Evolutionary conservation across 192 early-diverging fungal genomes (phyloP), one percentile per base, ranked within the genome.

Genomic region (Fimicolochytrium jonesii): DNA sequence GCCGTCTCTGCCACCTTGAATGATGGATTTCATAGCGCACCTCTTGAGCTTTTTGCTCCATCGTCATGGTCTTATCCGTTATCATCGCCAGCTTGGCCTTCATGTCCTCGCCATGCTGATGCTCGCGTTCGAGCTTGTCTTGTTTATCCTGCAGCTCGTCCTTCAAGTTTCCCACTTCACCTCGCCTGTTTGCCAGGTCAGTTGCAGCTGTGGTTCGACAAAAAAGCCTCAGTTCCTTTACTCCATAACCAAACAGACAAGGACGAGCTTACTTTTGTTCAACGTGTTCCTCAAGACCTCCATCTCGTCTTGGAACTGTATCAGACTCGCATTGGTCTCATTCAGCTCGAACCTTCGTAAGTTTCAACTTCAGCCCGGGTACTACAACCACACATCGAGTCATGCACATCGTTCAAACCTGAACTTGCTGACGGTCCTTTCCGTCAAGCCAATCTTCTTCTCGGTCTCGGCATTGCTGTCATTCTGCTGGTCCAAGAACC

Each of bases 301-400:
- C 11, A 84, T 68, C 43, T 84, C 82, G 54, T 84, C 77, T 46
- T 79, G 78, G 41, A 77, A 84, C 56, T 77, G 73, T 7, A 57
- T 48, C 34, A 79, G 53, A 28, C 54, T 63, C 1, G 49, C 28
- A 17, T 59, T 56, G 20, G 71, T 69, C 10, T 71, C 64, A 3
- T 53, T 58, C 50, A 74, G 73, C 17, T 83, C 78, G 34, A 67
- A 59, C 46, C 81, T 76, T n/a, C n/a, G n/a, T n/a, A n/a, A n/a
- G n/a, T n/a, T n/a, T n/a, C n/a, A n/a, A n/a, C 6, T 31, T 46
- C 9, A 11, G 18, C 6, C 6, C n/a, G 15, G 59, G n/a, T 17
- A 28, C 9, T 6, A 6, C 28, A 25, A 61, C 15, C 44, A n/a
- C n/a, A 23, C 9, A 25, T 34, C 4, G 15, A 13, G 28, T n/a